phyloP scores from a whole-genome alignment of 768 basidiomycete genomes.

The Porpolomopsis calyptriformis region DNA sequence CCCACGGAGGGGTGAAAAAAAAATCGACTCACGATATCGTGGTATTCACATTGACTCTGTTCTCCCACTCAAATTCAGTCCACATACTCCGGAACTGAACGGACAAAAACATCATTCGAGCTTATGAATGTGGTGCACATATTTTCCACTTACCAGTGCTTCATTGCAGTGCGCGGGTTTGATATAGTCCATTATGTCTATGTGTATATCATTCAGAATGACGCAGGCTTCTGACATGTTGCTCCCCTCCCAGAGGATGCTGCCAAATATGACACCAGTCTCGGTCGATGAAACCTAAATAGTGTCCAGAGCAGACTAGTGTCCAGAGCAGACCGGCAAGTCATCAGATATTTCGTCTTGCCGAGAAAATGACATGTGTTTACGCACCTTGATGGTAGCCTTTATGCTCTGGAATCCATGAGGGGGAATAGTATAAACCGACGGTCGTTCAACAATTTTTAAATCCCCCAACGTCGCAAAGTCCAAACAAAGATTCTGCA shows the following conservation, averaged over 20 bases:
- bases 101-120: no score
- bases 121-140: no score
- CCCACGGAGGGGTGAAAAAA: slow-evolving; percentile 2
- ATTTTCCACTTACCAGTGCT: slow-evolving; percentile 52
- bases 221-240: slow-evolving; percentile 84
- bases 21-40: slow-evolving; percentile 57
- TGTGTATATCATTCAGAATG: slow-evolving; percentile 93
- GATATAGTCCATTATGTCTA: slow-evolving; percentile 98
- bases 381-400: slow-evolving; percentile 78
- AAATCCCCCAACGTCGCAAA: slow-evolving; percentile 96
- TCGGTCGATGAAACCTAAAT: slow-evolving; percentile 90
- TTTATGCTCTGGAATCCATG: slow-evolving; percentile 98
- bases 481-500: slow-evolving; percentile 94
- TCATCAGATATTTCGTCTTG: background rate
- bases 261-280: slow-evolving; percentile 97
- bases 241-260: slow-evolving; percentile 91
- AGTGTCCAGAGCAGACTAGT: no score
- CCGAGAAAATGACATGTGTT: background rate
- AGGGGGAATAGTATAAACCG: slow-evolving; percentile 86
- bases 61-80: slow-evolving; percentile 99
- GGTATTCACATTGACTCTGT: slow-evolving; percentile 89
- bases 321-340: no score
- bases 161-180: slow-evolving; percentile 94
- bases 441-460: slow-evolving; percentile 92
- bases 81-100: slow-evolving; percentile 93